Evolutionary conservation across 208 protist species (phyloP).

Genomic region (Leishmania amazonensis): DNA sequence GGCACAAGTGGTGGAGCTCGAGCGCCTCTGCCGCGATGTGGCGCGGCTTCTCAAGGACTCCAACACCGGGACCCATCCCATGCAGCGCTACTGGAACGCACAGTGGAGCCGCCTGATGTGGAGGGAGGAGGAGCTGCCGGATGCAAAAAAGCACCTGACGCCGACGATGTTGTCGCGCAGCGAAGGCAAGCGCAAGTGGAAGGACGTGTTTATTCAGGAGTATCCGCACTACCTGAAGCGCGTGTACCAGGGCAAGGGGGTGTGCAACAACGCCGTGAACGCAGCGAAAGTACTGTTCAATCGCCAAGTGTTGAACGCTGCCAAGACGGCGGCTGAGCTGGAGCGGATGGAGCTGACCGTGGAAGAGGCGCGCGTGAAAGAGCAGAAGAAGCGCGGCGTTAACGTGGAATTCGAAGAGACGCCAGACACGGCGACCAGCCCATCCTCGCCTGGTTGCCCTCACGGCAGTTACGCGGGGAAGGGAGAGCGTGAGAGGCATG

Average conservation of each 20-base stretch:
- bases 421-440: not conserved
- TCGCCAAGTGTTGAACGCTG: slow-evolving; percentile 47
- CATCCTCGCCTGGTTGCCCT: not conserved
- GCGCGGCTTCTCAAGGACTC: slow-evolving; percentile 35
- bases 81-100: slow-evolving; percentile 90
- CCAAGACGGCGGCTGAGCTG: slow-evolving; percentile 49
- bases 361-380: slow-evolving; percentile 52
- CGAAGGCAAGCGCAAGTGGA: slow-evolving; percentile 66
- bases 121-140: slow-evolving; percentile 42
- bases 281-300: slow-evolving; percentile 60
- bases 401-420: slow-evolving; percentile 38
- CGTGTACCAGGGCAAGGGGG: slow-evolving; percentile 43
- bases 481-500: slow-evolving; percentile 3
- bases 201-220: slow-evolving; percentile 67
- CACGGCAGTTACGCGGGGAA: slow-evolving; percentile 5
- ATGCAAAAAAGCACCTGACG: slow-evolving; percentile 43
- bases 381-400: slow-evolving; percentile 40
- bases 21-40: slow-evolving; percentile 59
- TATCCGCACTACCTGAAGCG: slow-evolving; percentile 66
- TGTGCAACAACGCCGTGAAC: slow-evolving; percentile 65
- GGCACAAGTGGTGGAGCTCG: slow-evolving; percentile 52
- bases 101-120: slow-evolving; percentile 70
- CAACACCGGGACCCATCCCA: slow-evolving; percentile 42
- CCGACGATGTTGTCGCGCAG: slow-evolving; percentile 49
- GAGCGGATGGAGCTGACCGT: slow-evolving; percentile 44